Conservation (phyloP, 2,329 filamentous ascomycete genomes). For the Microascus cirrosus region DNA sequence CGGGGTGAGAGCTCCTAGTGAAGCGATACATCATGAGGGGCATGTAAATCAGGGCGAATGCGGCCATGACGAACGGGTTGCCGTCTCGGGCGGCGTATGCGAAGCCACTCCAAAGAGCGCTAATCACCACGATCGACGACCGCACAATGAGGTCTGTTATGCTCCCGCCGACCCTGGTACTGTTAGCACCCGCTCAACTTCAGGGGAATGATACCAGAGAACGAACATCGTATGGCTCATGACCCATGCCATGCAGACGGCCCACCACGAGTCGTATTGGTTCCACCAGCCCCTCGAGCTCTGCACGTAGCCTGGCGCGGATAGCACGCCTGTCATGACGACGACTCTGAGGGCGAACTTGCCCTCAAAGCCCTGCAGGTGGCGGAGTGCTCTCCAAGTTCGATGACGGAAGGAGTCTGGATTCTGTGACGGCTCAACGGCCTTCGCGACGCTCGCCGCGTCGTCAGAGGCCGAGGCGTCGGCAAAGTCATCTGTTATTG, state of each 20-base stretch:
- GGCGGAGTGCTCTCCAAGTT: conserved; percentile 37
- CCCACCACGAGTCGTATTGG: conserved; percentile 45
- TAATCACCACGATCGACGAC: conserved; percentile 34
- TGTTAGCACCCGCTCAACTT: neutral
- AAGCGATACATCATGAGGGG: conserved; percentile 48
- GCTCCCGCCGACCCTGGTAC: conserved; percentile 42
- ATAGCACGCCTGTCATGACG: conserved; percentile 35
- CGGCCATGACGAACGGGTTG: conserved; percentile 42
- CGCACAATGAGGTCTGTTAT: conserved; percentile 44
- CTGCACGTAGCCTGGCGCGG: conserved; percentile 41
- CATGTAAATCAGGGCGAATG: conserved; percentile 45
- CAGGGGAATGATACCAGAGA: neutral
- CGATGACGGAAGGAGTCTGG: conserved; percentile 21
- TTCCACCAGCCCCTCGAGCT: conserved; percentile 40
- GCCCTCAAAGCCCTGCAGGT: conserved; percentile 45
- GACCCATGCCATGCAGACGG: conserved; percentile 44
- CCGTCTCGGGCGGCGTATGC: conserved; percentile 37
- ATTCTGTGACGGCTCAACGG: neutral
- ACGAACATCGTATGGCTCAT: conserved; percentile 37
- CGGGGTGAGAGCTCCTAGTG: conserved; percentile 41
- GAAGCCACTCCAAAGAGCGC: conserved; percentile 42
- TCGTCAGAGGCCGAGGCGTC: neutral
- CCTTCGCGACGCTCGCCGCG: neutral
- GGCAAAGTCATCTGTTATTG: conserved; percentile 14
- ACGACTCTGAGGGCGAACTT: conserved; percentile 46